Conservation (phyloP, 2,329 filamentous ascomycete species). For the Trichoderma lentiforme region DNA sequence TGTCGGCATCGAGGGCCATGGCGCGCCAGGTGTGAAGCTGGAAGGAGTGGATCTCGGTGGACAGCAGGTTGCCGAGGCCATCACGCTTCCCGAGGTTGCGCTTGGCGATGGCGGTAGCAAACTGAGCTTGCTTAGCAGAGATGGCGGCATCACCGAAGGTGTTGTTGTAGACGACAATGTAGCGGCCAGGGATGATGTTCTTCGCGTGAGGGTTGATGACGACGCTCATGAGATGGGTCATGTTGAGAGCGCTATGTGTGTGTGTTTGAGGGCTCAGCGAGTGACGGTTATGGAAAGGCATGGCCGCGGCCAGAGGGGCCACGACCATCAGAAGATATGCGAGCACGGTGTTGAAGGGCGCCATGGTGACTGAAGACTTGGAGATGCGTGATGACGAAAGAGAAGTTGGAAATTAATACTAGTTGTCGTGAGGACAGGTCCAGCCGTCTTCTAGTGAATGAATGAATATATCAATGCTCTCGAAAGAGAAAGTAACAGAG, state of each 20-base stretch:
- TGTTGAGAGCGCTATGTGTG: neutral
- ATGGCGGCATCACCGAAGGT: slow-evolving; percentile 48
- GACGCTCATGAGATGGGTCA: slow-evolving; percentile 26
- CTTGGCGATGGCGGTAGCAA: slow-evolving; percentile 50
- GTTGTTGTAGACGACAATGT: slow-evolving; percentile 64
- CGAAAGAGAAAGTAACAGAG: neutral
- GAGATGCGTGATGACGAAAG: neutral
- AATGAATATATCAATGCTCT: neutral
- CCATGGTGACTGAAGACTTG: slow-evolving; percentile 22
- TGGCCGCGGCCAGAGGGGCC: slow-evolving; percentile 28
- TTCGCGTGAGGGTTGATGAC: slow-evolving; percentile 48
- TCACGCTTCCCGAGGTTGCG: slow-evolving; percentile 55
- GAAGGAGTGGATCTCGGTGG: slow-evolving; percentile 45
- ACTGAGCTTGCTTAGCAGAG: slow-evolving; percentile 45
- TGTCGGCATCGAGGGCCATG: slow-evolving; percentile 51
- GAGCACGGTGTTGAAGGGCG: slow-evolving; percentile 27
- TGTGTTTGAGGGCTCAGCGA: neutral
- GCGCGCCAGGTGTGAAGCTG: slow-evolving; percentile 50
- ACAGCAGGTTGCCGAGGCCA: slow-evolving; percentile 45
- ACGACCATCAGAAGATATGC: slow-evolving; percentile 25
- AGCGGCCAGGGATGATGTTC: slow-evolving; percentile 53
- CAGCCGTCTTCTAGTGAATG: slow-evolving; percentile 2
- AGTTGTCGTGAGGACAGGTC: slow-evolving; percentile 9
- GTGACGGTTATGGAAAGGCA: slow-evolving; percentile 22
- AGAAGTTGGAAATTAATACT: neutral